Conservation (phyloP, 192 early-diverging fungal species). For the Coemansia sp. region DNA sequence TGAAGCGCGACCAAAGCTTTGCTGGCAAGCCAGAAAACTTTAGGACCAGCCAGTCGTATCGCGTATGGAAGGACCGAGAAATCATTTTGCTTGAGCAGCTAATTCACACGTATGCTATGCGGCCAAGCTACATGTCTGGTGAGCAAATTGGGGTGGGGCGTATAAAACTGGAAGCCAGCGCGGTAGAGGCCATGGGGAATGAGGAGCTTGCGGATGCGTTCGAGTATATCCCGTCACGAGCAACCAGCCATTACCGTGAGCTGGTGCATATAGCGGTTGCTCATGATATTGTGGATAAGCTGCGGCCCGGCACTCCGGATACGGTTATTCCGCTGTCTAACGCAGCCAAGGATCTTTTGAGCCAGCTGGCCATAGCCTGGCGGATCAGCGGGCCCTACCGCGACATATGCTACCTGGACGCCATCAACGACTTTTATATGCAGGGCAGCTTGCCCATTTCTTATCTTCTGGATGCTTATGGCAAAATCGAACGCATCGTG, state of each 20-base stretch:
- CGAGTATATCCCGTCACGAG: slow-evolving; percentile 47
- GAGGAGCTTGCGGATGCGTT: slow-evolving; percentile 42
- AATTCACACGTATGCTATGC: slow-evolving; percentile 38
- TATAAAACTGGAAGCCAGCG: slow-evolving; percentile 35
- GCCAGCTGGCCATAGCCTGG: slow-evolving; percentile 46
- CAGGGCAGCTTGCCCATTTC: slow-evolving; percentile 28
- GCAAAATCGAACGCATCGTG: slow-evolving; percentile 46
- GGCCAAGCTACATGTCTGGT: slow-evolving; percentile 46
- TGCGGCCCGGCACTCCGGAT: slow-evolving; percentile 11
- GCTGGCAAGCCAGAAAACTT: slow-evolving; percentile 47
- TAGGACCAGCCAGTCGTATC: slow-evolving; percentile 33
- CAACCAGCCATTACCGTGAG: slow-evolving; percentile 26
- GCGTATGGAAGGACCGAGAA: slow-evolving; percentile 53
- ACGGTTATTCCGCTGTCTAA: slow-evolving; percentile 33
- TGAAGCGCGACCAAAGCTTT: slow-evolving; percentile 48
- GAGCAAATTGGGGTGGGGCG: slow-evolving; percentile 35
- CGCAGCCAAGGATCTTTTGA: slow-evolving; percentile 38
- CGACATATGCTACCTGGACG: slow-evolving; percentile 48
- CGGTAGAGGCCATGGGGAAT: slow-evolving; percentile 27
- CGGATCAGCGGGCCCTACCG: slow-evolving; percentile 46
- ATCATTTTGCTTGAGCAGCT: slow-evolving; percentile 49
- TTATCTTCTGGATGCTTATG: slow-evolving; percentile 51
- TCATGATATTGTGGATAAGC: slow-evolving; percentile 34
- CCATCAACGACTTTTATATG: slow-evolving; percentile 36
- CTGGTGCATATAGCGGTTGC: slow-evolving; percentile 33